These are phyloP conservation scores for Dictyostelium firmibasis DNA, from an alignment of 78 protist genomes.

Conservation along the genomic window DNA sequence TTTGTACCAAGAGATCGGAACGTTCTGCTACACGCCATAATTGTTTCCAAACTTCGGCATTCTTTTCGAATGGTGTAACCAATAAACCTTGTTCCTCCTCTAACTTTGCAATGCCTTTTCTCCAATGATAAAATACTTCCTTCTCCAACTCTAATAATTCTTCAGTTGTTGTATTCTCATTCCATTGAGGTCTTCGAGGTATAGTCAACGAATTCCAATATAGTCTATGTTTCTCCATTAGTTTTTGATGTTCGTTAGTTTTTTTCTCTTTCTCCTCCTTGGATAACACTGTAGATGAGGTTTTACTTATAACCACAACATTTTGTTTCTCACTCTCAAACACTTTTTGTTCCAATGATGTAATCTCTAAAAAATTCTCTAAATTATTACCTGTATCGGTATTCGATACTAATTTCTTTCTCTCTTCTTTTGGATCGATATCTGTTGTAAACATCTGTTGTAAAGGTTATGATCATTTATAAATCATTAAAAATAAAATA, in stretches of 20 bases:
- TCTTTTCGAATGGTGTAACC: conserved; percentile 98
- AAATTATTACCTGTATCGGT: conserved; percentile 54
- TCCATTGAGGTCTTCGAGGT: conserved; percentile 94
- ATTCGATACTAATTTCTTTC: conserved; percentile 60
- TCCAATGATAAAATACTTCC: conserved; percentile 93
- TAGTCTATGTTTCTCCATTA: neutral
- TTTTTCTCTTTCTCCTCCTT: conserved; percentile 55
- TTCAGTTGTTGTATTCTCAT: conserved; percentile 63
- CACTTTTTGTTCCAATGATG: conserved; percentile 73
- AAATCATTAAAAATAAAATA: neutral
- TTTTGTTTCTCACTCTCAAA: conserved; percentile 82
- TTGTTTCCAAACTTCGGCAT: conserved; percentile 99
- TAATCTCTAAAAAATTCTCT: conserved; percentile 47
- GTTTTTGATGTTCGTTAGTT: conserved; percentile 25
- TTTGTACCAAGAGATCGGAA: conserved; percentile 93
- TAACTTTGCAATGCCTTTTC: conserved; percentile 90
- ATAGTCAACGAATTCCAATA: conserved; percentile 72
- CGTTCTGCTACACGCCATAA: conserved; percentile 99
- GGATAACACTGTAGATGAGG: conserved; percentile 47
- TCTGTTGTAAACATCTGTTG: conserved; percentile 82
- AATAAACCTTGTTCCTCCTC: conserved; percentile 84
- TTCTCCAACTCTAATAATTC: conserved; percentile 85
- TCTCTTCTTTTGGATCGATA: conserved; percentile 78
- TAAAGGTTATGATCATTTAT: too few relatives aligned
- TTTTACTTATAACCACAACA: conserved; percentile 59